Base-by-base conservation (phyloP, 2,329 filamentous ascomycete species). In the Fusarium praegraminearum region DNA sequence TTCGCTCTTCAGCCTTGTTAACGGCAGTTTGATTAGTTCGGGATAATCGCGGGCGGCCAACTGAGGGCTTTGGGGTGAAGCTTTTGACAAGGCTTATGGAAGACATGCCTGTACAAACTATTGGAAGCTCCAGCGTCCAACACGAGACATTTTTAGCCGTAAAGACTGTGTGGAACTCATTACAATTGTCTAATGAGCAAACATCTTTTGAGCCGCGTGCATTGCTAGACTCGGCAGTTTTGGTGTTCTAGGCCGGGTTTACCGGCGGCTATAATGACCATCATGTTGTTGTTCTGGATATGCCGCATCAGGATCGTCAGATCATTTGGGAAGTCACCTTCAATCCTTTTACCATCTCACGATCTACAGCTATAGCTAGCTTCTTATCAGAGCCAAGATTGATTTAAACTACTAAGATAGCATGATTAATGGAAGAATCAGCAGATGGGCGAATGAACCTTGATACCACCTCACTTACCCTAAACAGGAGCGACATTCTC, bases 1-100 rank as follows among this genome's bases (percentile, higher is more conserved):
- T 56, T 70, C 40, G 36, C 30, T 51, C 54, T 55, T 68, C 67
- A 70, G 67, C 67, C 67, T 53, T 65, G 67, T 49, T 44, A 33
- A 58, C 45, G 22, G 41, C 28, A 54, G 50, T 47, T 36, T 41
- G 24, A 47, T 30, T 43, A 33, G 33, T 51, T 46, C 33, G 16
- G 3, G 16, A 36, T 38, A 22, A 15, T 16, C n/a, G n/a, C 46
- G 43, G 41, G 43, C 7, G n/a, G 53, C 22, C 36, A 30, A 46
- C 44, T 46, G n/a, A 62, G 52, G 33, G 44, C 43, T 20, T 45
- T 30, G 28, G 2, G 28, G 43, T 41, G 35, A 52, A 12, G 20
- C 16, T 32, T 26, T 24, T 52, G 38, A 22, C 7, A 26, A 32
- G 13, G 35, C 18, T 36, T n/a, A 18, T n/a, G 33, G 35, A 38